Evolutionary conservation across 164 flowering plant species (phyloP).

Genomic region (Hamamelis virginiana): DNA sequence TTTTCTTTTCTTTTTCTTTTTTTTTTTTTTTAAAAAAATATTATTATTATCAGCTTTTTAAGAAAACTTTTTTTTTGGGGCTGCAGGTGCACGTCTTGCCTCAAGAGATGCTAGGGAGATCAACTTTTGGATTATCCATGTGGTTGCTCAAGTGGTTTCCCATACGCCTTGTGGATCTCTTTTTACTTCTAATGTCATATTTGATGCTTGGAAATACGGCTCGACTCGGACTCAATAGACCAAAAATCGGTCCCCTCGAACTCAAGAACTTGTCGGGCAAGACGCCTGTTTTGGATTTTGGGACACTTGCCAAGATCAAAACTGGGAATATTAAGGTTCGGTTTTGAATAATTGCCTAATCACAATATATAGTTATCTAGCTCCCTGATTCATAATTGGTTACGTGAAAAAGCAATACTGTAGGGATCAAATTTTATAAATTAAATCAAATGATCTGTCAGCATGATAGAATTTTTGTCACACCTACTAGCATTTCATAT

Average conservation of each 20-base stretch:
- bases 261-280: constrained; percentile 75
- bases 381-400: too few species aligned
- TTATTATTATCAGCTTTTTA: constrained; percentile 11
- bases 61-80: background rate
- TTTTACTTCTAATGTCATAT: constrained; percentile 54
- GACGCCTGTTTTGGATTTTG: constrained; percentile 90
- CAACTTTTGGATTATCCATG: constrained; percentile 92
- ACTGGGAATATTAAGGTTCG: constrained; percentile 72
- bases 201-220: constrained; percentile 71
- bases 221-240: constrained; percentile 59
- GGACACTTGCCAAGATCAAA: constrained; percentile 81
- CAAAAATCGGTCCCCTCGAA: constrained; percentile 72
- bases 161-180: constrained; percentile 62
- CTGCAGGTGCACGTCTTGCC: constrained; percentile 89
- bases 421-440: too few species aligned
- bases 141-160: constrained; percentile 91
- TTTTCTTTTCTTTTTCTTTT: background rate
- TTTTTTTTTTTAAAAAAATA: too few species aligned
- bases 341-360: constrained; percentile 1
- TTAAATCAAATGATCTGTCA: too few species aligned
- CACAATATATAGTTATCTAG: background rate
- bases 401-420: too few species aligned
- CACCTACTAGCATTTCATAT: too few species aligned
- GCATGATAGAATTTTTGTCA: too few species aligned
- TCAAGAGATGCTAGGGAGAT: constrained; percentile 83